These are phyloP conservation scores for Candida namnaoensis DNA, from an alignment of 805 yeast genomes.

Conservation along the genomic window DNA sequence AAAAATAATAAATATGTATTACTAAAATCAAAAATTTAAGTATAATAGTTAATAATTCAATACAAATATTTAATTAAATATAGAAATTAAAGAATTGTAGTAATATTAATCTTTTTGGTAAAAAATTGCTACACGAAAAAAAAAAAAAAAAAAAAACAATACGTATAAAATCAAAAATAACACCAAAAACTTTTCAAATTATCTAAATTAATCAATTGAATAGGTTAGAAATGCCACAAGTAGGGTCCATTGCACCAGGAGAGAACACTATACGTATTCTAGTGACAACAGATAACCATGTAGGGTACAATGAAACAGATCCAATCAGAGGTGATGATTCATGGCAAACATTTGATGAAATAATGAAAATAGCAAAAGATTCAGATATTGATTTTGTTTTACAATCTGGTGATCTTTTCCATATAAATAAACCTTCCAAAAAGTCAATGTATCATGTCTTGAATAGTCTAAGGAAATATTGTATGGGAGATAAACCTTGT, in stretches of 20 bases:
- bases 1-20: no score
- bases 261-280: slow-evolving; percentile 69
- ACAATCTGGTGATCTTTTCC: slow-evolving; percentile 92
- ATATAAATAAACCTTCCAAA: slow-evolving; percentile 81
- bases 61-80: no score
- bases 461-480: slow-evolving; percentile 55
- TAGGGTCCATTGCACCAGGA: slow-evolving; percentile 34
- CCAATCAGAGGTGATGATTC: slow-evolving; percentile 87
- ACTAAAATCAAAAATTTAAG: no score
- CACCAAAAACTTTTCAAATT: no score
- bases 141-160: no score
- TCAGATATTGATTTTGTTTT: slow-evolving; percentile 80
- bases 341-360: slow-evolving; percentile 81
- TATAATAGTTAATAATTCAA: no score
- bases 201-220: no score
- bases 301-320: slow-evolving; percentile 86
- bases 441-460: slow-evolving; percentile 80
- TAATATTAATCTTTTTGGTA: no score
- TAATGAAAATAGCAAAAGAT: slow-evolving; percentile 59
- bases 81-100: no score
- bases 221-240: slow-evolving; percentile 18
- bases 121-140: no score
- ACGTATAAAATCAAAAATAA: no score
- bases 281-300: slow-evolving; percentile 92
- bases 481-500: slow-evolving; percentile 84